These are phyloP conservation scores for Silene conica DNA, from an alignment of 148 eudicot species.

Conservation along the genomic window DNA sequence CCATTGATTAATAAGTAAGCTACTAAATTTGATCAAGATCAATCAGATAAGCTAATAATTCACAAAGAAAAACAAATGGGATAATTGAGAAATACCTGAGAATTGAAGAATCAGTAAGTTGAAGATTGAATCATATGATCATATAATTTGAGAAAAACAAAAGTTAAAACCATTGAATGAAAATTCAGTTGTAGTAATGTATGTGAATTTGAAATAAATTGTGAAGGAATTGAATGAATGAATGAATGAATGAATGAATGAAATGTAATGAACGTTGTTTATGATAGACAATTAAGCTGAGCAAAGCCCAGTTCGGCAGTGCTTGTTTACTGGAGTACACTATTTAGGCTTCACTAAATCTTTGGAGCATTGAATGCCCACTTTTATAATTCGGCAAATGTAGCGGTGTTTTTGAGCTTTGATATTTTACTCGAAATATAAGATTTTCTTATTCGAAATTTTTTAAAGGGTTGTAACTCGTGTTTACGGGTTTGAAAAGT, in stretches of 20 bases:
- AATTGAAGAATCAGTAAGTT: slow-evolving; percentile 8
- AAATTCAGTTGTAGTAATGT: not conserved
- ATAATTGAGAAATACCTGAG: slow-evolving; percentile 19
- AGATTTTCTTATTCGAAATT: no score
- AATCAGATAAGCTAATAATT: not conserved
- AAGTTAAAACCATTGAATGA: not conserved
- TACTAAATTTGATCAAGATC: slow-evolving; percentile 4
- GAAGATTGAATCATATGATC: not conserved
- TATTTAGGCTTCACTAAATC: not conserved
- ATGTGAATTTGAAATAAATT: slow-evolving; percentile 10
- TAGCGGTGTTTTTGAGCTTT: no score
- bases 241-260: not conserved
- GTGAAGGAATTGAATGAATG: not conserved
- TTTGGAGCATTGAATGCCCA: slow-evolving; percentile 1
- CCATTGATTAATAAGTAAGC: not conserved
- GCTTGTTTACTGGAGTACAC: not conserved
- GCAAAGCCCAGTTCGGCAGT: no score
- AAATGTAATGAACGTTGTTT: not conserved
- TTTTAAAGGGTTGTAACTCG: no score
- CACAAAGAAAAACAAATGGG: not conserved
- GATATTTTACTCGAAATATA: no score
- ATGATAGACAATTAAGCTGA: no score
- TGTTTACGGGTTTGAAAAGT: no score
- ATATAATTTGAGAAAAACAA: not conserved
- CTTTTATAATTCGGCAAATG: not conserved